Evolutionary conservation across 2,329 filamentous ascomycete genomes (phyloP), one percentile per base, ranked within the genome.

Genomic region (Cordyceps farinosa): DNA sequence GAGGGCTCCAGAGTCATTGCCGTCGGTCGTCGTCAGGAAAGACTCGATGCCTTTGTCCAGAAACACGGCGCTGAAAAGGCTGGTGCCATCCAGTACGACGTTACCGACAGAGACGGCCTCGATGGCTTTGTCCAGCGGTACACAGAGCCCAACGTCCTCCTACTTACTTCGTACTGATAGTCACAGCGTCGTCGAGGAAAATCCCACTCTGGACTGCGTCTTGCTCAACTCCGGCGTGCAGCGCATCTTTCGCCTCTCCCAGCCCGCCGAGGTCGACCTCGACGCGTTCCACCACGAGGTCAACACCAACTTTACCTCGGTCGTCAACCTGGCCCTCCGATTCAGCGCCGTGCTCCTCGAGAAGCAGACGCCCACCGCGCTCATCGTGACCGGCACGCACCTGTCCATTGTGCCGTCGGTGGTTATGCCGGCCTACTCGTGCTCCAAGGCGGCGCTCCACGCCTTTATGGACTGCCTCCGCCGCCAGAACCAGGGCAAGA

Each of bases 151-250:
- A 30, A 44, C n/a, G 5, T 40, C 15, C 42, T 22, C 15, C 32
- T 59, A 62, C 61, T 64, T 22, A 45, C 47, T 7, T 60, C 29
- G n/a, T 53, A 6, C 32, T 48, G 7, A 50, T 2, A 17, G 29
- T 2, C n/a, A 2, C 40, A 66, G 64, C 9, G 61, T 67, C 11
- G 53, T 66, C 29, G 44, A 66, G 13, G 59, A 61, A 1, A 76
- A 83, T 68, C 81, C 84, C 0, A 73, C 79, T 34, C 78, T 87
- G 34, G 84, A 87, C 71, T 80, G 78, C 66, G 70, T 87, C 36
- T 71, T 87, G 62, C 74, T 87, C 61, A 87, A 87, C 70, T 80
- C 84, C 0, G 84, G 84, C 34, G 74, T 82, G 44, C 84, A 88
- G 70, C 74, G 73, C 27, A 68, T 67, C 0, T 67, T 80, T 68